These are phyloP conservation scores for Stagonosporopsis cucurbitacearum DNA, from an alignment of 2,329 filamentous ascomycete genomes.

Conservation along the genomic window DNA sequence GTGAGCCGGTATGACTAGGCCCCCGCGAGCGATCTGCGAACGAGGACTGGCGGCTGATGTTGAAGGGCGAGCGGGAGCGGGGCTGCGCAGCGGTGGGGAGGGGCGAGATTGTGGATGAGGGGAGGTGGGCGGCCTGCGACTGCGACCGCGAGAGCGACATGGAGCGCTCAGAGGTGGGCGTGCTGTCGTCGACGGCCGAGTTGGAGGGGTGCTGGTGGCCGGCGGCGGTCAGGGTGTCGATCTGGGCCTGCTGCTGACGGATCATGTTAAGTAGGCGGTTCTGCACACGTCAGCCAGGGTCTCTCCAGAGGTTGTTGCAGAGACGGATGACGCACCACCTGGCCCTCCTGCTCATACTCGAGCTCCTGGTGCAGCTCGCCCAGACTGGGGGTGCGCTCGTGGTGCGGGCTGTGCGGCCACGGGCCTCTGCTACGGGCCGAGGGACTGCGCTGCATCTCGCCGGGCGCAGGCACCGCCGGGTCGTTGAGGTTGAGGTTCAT, in stretches of 20 bases:
- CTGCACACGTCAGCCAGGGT: conserved; percentile 45
- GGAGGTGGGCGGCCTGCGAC: conserved; percentile 28
- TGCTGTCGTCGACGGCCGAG: conserved; percentile 60
- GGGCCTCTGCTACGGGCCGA: conserved; percentile 28
- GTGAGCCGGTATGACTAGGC: conserved; percentile 52
- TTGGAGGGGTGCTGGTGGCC: conserved; percentile 50
- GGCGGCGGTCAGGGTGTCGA: conserved; percentile 62
- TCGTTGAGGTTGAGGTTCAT: conserved; percentile 79
- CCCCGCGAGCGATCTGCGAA: conserved; percentile 46
- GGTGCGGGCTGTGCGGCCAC: conserved; percentile 51
- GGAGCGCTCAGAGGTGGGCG: conserved; percentile 56
- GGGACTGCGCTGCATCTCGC: conserved; percentile 67
- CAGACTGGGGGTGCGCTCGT: conserved; percentile 72
- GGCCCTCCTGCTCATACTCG: conserved; percentile 79
- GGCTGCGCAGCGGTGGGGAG: conserved; percentile 36
- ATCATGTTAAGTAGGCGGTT: conserved; percentile 81
- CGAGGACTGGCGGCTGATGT: conserved; percentile 55
- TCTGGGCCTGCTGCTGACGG: conserved; percentile 74
- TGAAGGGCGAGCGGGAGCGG: conserved; percentile 48
- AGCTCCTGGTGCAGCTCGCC: conserved; percentile 81
- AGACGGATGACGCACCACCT: conserved; percentile 63
- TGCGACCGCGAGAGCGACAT: conserved; percentile 49
- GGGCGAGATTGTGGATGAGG: conserved; percentile 44
- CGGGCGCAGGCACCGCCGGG: conserved; percentile 69
- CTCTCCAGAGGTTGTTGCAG: no score